Evolutionary conservation across 306 rosid species (phyloP).

Genomic region (Macrotyloma uniflorum): DNA sequence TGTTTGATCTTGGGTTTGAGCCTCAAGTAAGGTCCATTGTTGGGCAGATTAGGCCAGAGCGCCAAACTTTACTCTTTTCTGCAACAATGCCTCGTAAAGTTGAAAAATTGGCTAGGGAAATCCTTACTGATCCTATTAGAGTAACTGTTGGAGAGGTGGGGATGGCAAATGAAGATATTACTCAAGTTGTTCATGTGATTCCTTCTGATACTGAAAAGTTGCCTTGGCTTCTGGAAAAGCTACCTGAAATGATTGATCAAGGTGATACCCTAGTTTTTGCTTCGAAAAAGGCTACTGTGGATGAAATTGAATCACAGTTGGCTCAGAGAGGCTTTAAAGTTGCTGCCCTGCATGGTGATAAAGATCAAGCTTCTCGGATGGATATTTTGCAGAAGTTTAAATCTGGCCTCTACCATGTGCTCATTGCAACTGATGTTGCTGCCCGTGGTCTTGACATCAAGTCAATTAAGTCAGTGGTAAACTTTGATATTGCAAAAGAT

Average conservation of each 20-base stretch:
- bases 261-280: conserved; percentile 96
- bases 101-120: conserved; percentile 95
- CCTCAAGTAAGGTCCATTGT: conserved; percentile 96
- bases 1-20: conserved; percentile 99
- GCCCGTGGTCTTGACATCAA: conserved; percentile 99
- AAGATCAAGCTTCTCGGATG: conserved; percentile 97
- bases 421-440: conserved; percentile 98
- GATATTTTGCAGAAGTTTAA: conserved; percentile 90
- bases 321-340: conserved; percentile 72
- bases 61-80: conserved; percentile 94
- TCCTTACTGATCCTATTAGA: conserved; percentile 85
- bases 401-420: conserved; percentile 87
- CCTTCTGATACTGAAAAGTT: conserved; percentile 87
- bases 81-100: conserved; percentile 97
- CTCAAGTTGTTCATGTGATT: conserved; percentile 92
- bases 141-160: conserved; percentile 98
- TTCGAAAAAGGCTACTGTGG: conserved; percentile 91
- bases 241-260: conserved; percentile 85
- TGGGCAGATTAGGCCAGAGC: conserved; percentile 98
- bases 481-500: conserved; percentile 96
- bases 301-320: conserved; percentile 86
- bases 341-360: conserved; percentile 96
- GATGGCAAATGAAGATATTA: conserved; percentile 96
- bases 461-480: conserved; percentile 94
- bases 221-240: conserved; percentile 85